These are phyloP conservation scores for Cryptococcus jaspeensis DNA, from an alignment of 1,284 basidiomycete genomes.

Conservation along the genomic window DNA sequence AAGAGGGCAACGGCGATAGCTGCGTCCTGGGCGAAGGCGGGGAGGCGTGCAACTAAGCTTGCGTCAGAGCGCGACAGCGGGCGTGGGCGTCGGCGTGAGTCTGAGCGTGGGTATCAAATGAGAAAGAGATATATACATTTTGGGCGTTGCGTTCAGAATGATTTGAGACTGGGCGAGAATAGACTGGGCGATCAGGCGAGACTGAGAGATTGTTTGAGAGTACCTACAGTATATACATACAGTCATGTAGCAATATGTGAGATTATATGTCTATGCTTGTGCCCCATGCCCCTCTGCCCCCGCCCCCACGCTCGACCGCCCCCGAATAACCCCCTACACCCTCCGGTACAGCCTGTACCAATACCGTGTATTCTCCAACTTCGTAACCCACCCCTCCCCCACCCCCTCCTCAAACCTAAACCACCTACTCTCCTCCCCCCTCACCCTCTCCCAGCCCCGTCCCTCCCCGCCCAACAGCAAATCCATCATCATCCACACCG, in stretches of 20 bases:
- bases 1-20: neutral
- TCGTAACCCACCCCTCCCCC: slow-evolving; percentile 44
- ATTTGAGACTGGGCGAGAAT: no score
- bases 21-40: neutral
- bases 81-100: no score
- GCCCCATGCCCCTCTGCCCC: neutral
- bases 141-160: no score
- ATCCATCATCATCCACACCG: slow-evolving; percentile 45
- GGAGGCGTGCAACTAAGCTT: neutral
- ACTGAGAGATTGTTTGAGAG: neutral
- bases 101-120: no score
- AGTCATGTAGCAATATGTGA: neutral
- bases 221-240: neutral
- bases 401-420: slow-evolving; percentile 45
- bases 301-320: neutral
- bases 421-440: slow-evolving; percentile 47
- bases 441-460: slow-evolving; percentile 41
- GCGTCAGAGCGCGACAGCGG: no score
- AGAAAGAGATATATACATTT: no score
- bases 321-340: slow-evolving; percentile 12
- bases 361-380: slow-evolving; percentile 53
- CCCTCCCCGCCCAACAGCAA: slow-evolving; percentile 21
- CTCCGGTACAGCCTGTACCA: slow-evolving; percentile 49
- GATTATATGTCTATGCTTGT: neutral
- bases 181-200: no score